phyloP scores from a whole-genome alignment of 106 monocot species.

The Dioscorea dumetorum region DNA sequence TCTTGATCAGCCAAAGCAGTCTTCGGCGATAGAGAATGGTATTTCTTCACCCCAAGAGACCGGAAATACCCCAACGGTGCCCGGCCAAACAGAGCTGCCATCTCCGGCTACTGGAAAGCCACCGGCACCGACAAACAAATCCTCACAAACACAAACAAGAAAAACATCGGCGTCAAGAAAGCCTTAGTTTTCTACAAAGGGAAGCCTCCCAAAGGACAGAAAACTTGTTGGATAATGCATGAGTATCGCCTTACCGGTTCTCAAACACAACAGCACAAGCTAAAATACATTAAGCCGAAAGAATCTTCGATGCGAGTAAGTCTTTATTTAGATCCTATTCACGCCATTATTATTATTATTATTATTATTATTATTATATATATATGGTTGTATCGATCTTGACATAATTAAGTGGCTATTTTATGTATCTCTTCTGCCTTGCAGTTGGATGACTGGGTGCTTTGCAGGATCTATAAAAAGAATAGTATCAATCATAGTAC shows the following conservation, averaged over 20 bases:
- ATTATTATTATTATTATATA: background rate
- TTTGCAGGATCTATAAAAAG: slow-evolving; percentile 14
- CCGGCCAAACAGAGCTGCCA: slow-evolving; percentile 6
- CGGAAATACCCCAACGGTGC: slow-evolving; percentile 12
- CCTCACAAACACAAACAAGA: too few species aligned
- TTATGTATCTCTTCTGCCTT: background rate
- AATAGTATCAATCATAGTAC: background rate
- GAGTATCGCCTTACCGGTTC: slow-evolving; percentile 5
- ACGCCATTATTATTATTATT: too few species aligned
- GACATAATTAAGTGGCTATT: too few species aligned
- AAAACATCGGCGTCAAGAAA: slow-evolving; percentile 5
- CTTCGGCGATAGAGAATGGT: slow-evolving; percentile 10
- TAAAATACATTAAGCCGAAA: background rate
- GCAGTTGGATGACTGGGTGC: slow-evolving; percentile 17
- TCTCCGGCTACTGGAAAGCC: slow-evolving; percentile 9
- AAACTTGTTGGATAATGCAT: slow-evolving; percentile 10
- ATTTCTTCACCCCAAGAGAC: slow-evolving; percentile 15
- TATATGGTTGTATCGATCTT: background rate
- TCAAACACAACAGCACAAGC: background rate
- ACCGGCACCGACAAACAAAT: slow-evolving; percentile 11
- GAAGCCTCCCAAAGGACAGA: slow-evolving; percentile 5
- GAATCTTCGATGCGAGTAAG: slow-evolving; percentile 7
- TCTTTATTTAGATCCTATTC: background rate
- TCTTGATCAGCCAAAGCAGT: background rate
- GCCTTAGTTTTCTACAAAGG: slow-evolving; percentile 9